Base-by-base conservation (phyloP, 805 yeast species). In the Sugiyamaella valdiviana region DNA sequence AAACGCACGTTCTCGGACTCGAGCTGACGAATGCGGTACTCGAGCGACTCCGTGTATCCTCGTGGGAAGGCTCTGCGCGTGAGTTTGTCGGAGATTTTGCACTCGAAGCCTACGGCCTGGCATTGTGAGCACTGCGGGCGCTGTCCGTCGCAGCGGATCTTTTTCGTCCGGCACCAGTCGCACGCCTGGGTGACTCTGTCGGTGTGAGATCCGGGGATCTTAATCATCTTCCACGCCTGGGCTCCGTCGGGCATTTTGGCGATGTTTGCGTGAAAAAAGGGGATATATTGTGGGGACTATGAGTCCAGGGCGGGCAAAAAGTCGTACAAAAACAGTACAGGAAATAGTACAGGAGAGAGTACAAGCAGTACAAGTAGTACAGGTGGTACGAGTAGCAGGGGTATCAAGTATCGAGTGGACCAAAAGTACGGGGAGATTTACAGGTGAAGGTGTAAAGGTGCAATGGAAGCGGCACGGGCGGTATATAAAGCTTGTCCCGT, bases 21-120 rank as follows among this genome's bases (percentile, higher is more conserved):
- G 19, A 90, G 71, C 60, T 84, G 93, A 44, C 96, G 72, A n/a
- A 89, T 82, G 44, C 95, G 71, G 60, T 87, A 95, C 62, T 89
- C 97, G 46, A 89, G 65, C 2, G 89, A 82, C 66, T 89, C 96
- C 0, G 96, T 89, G 59, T 89, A 89, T 0, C 96, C 96, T 62
- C 95, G 75, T 0, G 96, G 96, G 59, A 83, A 89, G 0, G 95
- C 91, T 53, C 90, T 72, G 50, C 96, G 74, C 0, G 90, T 78
- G n/a, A 89, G 71, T 57, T 83, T 83, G 62, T 89, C 96, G 15
- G 90, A 81, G n/a, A 87, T 84, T 49, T 83, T 83, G 65, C 97
- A 89, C 54, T 86, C 91, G 50, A 89, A 76, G 2, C 96, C 96
- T 2, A 86, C 93, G 5, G 80, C 75, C 10, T 79, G 81, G 70